These are phyloP conservation scores for Penstemon newberryi DNA, from an alignment of 257 asterid species.

Conservation along the genomic window DNA sequence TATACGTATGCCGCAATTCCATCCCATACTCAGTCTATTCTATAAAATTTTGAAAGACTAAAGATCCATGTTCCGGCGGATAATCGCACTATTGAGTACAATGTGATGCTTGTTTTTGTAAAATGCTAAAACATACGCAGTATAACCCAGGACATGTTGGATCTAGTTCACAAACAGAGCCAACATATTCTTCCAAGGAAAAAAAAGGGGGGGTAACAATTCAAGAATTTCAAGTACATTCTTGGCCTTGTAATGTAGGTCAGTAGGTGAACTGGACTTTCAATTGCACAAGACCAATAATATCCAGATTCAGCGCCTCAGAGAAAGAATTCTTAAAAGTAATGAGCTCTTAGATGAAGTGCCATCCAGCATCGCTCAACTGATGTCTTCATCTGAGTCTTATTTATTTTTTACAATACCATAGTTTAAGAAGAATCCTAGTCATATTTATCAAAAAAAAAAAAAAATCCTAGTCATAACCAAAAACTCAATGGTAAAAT, in stretches of 20 bases:
- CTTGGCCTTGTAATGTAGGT: background rate
- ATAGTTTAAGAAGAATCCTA: background rate
- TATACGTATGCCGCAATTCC: background rate
- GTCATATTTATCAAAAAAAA: background rate
- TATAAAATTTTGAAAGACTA: background rate
- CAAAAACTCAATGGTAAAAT: background rate
- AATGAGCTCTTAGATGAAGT: background rate
- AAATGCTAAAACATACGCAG: background rate
- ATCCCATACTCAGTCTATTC: background rate
- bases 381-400: background rate
- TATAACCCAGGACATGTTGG: background rate
- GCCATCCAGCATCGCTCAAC: background rate
- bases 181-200: too few relatives aligned
- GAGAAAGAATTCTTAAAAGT: background rate
- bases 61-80: background rate
- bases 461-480: background rate
- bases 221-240: background rate
- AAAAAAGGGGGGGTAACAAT: too few relatives aligned
- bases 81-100: background rate
- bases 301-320: slow-evolving; percentile 7
- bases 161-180: background rate
- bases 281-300: background rate
- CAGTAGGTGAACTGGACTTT: background rate
- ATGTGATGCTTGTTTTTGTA: background rate
- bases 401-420: background rate